Conservation (phyloP, 73 alveolate genomes). For the Durusdinium trenchii region DNA sequence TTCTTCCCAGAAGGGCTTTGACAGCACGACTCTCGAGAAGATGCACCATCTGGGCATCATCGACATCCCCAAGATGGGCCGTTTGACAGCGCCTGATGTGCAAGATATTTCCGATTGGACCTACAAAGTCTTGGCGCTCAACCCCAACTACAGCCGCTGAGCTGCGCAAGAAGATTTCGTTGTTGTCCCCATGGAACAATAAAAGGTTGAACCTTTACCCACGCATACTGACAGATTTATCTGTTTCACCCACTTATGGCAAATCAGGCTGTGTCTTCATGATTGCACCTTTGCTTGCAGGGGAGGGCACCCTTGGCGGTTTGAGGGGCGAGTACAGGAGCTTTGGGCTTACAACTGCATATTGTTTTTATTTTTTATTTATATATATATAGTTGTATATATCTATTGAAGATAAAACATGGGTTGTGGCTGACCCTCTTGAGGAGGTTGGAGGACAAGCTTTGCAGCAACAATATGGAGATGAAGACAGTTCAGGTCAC, state of each 20-base stretch:
- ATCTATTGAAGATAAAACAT: too few relatives aligned
- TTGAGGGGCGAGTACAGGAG: conserved; percentile 52
- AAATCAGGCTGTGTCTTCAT: conserved; percentile 14
- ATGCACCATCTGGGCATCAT: conserved; percentile 23
- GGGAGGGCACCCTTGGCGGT: neutral
- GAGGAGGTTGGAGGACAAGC: conserved; percentile 47
- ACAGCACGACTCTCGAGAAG: neutral
- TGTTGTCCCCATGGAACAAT: too few relatives aligned
- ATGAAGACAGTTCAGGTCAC: neutral
- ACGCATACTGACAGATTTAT: too few relatives aligned
- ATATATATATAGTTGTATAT: too few relatives aligned
- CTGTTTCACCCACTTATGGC: too few relatives aligned
- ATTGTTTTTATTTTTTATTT: too few relatives aligned
- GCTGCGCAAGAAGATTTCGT: too few relatives aligned
- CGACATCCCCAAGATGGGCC: conserved; percentile 5
- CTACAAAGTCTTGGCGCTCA: neutral
- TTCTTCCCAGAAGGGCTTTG: neutral
- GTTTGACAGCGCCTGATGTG: neutral
- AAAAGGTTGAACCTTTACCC: too few relatives aligned
- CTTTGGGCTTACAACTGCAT: too few relatives aligned
- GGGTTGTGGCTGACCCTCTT: too few relatives aligned
- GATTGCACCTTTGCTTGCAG: neutral
- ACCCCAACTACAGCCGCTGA: neutral
- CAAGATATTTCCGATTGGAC: neutral
- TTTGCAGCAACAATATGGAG: neutral